Conservation (phyloP, 1,284 basidiomycete species). For the Mycena sp. region DNA sequence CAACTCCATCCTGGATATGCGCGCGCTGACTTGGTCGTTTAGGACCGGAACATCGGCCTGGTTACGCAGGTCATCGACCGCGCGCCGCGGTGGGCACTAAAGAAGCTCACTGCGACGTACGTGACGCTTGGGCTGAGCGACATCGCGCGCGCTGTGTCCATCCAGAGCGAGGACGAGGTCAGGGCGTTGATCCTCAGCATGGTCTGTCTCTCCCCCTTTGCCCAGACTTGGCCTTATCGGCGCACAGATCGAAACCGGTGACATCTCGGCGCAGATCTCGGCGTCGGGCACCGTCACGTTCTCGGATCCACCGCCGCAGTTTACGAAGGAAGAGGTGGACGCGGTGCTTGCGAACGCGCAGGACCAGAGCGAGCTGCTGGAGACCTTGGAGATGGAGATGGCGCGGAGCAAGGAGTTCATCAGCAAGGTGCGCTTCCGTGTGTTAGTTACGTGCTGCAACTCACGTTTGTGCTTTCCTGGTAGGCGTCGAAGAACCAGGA, state of each 20-base stretch:
- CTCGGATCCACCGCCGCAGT: constrained; percentile 65
- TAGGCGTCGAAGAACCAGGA: constrained; percentile 39
- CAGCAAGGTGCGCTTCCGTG: constrained; percentile 57
- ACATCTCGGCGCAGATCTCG: constrained; percentile 73
- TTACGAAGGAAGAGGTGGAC: constrained; percentile 74
- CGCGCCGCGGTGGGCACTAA: constrained; percentile 78
- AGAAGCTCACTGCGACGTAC: constrained; percentile 82
- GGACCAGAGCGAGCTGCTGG: constrained; percentile 60
- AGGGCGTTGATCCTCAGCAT: constrained; percentile 72
- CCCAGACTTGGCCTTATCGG: too few species aligned
- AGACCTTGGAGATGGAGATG: constrained; percentile 64
- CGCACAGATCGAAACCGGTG: constrained; percentile 76
- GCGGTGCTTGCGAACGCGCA: constrained; percentile 68
- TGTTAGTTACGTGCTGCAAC: neutral
- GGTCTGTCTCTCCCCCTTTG: constrained; percentile 61
- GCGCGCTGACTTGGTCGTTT: constrained; percentile 28
- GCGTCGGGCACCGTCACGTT: constrained; percentile 77
- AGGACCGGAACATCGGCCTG: constrained; percentile 81
- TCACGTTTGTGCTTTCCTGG: constrained; percentile 17
- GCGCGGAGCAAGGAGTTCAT: constrained; percentile 73
- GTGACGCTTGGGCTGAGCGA: constrained; percentile 76
- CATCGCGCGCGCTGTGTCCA: constrained; percentile 69
- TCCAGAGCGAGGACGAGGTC: constrained; percentile 63
- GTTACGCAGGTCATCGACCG: constrained; percentile 70
- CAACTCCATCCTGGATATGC: constrained; percentile 22